Evolutionary conservation across 768 basidiomycete species (phyloP).

Genomic region (Podaxis sp.): DNA sequence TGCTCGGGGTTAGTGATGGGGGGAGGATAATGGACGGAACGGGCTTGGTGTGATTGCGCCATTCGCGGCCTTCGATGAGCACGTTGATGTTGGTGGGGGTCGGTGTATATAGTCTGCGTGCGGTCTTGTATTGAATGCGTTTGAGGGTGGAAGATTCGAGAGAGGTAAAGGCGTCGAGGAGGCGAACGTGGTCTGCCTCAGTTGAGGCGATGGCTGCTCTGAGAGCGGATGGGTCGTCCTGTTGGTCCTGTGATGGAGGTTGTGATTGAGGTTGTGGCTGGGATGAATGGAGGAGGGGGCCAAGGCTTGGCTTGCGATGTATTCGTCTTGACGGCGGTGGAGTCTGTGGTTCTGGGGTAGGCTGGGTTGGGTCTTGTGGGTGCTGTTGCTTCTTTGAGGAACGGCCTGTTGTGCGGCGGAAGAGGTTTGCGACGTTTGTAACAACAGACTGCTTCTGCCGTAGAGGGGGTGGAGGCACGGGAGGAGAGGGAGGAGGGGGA

Average conservation of each 20-base stretch:
- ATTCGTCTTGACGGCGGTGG: constrained; percentile 3
- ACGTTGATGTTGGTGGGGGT: constrained; percentile 30
- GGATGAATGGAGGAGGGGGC: neutral
- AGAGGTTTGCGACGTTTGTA: constrained; percentile 32
- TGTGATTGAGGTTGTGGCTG: constrained; percentile 7
- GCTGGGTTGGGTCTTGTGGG: neutral
- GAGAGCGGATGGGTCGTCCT: constrained; percentile 42
- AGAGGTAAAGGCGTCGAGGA: constrained; percentile 68
- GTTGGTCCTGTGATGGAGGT: neutral
- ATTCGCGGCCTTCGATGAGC: constrained; percentile 34
- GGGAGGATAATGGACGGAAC: constrained; percentile 26
- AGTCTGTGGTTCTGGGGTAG: neutral
- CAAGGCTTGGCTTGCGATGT: constrained; percentile 7
- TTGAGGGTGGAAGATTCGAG: constrained; percentile 61
- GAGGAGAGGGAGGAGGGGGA: neutral
- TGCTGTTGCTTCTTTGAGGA: constrained; percentile 6
- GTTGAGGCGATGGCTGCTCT: constrained; percentile 58
- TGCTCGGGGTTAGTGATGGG: constrained; percentile 19
- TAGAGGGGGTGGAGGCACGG: constrained; percentile 17
- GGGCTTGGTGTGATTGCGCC: constrained; percentile 30
- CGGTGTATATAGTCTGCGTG: constrained; percentile 31
- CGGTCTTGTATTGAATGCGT: constrained; percentile 41
- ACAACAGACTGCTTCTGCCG: constrained; percentile 27
- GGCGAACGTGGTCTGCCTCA: constrained; percentile 61
- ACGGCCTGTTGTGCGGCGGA: constrained; percentile 40